Evolutionary conservation across 2,329 filamentous ascomycete species (phyloP), one percentile per base, ranked within the genome.

Genomic region (Xylariaceae sp.): DNA sequence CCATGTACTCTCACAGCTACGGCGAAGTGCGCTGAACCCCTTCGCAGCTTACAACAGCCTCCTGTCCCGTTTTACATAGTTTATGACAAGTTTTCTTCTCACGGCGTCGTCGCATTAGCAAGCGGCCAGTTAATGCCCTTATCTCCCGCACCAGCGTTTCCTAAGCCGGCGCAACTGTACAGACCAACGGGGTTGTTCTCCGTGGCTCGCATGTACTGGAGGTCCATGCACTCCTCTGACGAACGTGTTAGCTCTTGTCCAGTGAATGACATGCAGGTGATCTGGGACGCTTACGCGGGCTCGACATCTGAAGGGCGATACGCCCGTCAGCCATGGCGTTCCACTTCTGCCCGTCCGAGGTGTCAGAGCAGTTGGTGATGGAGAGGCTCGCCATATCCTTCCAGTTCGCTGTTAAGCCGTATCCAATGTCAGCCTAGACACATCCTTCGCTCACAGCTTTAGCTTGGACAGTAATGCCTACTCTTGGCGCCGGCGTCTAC

Each of bases 51-150:
- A n/a, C 27, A 29, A 47, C 27, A 21, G 23, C 7, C 7, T 11
- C 27, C 29, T 6, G 26, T 16, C 15, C 21, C 11, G 3, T 6
- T n/a, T 20, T 20, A 26, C 20, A 16, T 13, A 8, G 5, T 11
- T 20, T 9, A 30, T 11, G 6, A 33, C n/a, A 18, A 11, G 11
- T 27, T 16, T 16, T 3, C 11, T 21, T 55, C 42, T 39, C n/a
- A 39, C 20, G 36, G 20, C 16, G 52, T 53, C 7, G 67, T 67
- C 2, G 55, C 71, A 13, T 70, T 66, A 21, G 64, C 63, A 15
- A 75, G 64, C 6, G 72, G 69, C 71, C 70, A 75, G 64, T 75
- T 75, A 56, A 74, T 74, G 3, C 73, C 73, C 61, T 72, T 72
- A 59, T 75, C 73, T 7, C 60, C 71, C 0, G 73, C 73, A 1